These are phyloP conservation scores for Tetrahymena elliotti DNA, from an alignment of 73 alveolate genomes.

Conservation along the genomic window DNA sequence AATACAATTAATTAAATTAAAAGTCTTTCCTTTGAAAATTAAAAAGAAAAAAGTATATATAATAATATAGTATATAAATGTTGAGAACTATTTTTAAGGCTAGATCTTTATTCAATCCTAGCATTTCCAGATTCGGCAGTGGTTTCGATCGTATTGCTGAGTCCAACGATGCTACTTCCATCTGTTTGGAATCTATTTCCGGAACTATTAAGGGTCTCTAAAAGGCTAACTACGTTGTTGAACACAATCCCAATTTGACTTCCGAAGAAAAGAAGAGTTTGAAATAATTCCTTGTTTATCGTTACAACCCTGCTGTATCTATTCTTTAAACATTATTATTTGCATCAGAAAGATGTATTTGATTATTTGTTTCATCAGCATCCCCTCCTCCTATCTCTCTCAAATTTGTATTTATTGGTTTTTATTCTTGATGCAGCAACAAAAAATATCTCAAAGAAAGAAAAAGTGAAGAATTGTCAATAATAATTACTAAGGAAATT, in stretches of 20 bases:
- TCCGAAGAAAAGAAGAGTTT: slow-evolving; percentile 27
- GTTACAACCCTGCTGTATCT: slow-evolving; percentile 48
- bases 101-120: not conserved
- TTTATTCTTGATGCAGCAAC: not conserved
- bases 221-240: slow-evolving; percentile 43
- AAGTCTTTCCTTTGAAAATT: not conserved
- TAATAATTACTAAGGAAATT: not conserved
- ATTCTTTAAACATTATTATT: not conserved
- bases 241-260: slow-evolving; percentile 28
- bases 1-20: not conserved
- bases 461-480: not conserved
- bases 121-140: not conserved
- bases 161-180: not conserved
- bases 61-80: not conserved
- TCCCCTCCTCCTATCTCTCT: not conserved
- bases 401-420: not conserved
- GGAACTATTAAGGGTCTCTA: slow-evolving; percentile 38
- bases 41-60: not conserved
- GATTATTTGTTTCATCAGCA: not conserved
- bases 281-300: slow-evolving; percentile 38
- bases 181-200: not conserved
- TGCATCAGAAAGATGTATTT: not conserved
- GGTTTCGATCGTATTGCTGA: not conserved
- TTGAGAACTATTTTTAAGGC: not conserved
- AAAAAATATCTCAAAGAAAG: not conserved